Evolutionary conservation across 2,329 filamentous ascomycete genomes (phyloP).

Genomic region (Keithomyces neogunnii): DNA sequence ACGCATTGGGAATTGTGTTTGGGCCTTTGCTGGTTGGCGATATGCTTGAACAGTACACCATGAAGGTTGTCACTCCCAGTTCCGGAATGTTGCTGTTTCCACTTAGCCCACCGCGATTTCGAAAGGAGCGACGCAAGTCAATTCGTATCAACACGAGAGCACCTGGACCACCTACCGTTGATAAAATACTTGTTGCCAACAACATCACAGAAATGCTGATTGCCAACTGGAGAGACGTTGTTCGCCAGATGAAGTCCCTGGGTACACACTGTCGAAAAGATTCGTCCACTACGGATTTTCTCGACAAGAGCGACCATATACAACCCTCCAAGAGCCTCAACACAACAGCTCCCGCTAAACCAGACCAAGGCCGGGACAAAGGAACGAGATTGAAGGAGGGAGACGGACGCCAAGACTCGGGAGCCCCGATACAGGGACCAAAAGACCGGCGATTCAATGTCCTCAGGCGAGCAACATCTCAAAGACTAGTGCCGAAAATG

Average conservation of each 20-base stretch:
- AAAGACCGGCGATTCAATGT: slow-evolving; percentile 14
- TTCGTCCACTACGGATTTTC: slow-evolving; percentile 8
- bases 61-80: slow-evolving; percentile 33
- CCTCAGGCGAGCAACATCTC: slow-evolving; percentile 13
- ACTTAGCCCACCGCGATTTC: slow-evolving; percentile 32
- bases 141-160: slow-evolving; percentile 5
- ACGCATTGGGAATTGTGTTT: slow-evolving; percentile 54
- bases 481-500: slow-evolving; percentile 13
- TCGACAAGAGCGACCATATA: slow-evolving; percentile 1
- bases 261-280: slow-evolving; percentile 18
- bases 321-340: neutral
- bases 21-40: slow-evolving; percentile 56
- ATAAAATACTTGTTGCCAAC: slow-evolving; percentile 52
- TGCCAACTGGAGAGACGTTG: slow-evolving; percentile 55
- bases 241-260: slow-evolving; percentile 48
- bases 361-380: neutral
- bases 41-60: slow-evolving; percentile 41
- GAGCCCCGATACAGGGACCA: slow-evolving; percentile 21
- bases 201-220: slow-evolving; percentile 57
- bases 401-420: slow-evolving; percentile 27
- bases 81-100: slow-evolving; percentile 35
- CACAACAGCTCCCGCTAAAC: neutral
- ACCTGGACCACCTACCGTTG: slow-evolving; percentile 26
- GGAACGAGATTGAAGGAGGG: slow-evolving; percentile 9
- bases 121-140: slow-evolving; percentile 17